These are phyloP conservation scores for Dryas drummondii DNA, from an alignment of 306 rosid species.

Conservation along the genomic window DNA sequence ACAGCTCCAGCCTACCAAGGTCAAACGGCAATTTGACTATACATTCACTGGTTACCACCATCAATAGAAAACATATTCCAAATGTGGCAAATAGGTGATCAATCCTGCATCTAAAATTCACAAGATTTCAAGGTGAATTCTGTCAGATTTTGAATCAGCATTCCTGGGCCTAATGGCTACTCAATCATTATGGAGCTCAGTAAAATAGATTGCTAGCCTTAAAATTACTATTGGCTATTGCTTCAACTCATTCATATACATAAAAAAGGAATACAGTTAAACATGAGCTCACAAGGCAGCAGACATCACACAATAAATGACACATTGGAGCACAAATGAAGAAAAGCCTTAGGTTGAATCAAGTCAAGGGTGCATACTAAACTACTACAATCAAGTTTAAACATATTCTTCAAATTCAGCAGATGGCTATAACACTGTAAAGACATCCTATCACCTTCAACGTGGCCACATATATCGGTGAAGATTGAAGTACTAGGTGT, in stretches of 20 bases:
- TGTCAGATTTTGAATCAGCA: neutral
- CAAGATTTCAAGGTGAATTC: neutral
- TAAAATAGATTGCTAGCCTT: neutral
- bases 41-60: neutral
- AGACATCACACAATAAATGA: neutral
- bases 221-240: neutral
- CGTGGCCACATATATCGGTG: conserved; percentile 4
- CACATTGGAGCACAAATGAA: neutral
- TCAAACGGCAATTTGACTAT: neutral
- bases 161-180: neutral
- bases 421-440: neutral
- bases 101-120: neutral
- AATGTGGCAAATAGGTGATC: neutral
- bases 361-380: conserved; percentile 7
- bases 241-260: conserved; percentile 12
- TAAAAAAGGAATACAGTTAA: neutral
- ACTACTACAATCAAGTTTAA: conserved; percentile 1
- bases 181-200: neutral
- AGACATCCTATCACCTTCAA: conserved; percentile 14
- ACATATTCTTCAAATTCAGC: conserved; percentile 1
- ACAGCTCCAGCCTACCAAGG: neutral
- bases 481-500: conserved; percentile 12
- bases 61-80: no score
- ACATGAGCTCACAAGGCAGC: neutral
- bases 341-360: neutral